A percentile compares a stretch with the other conserved stretches of the same genome.
Conservation (phyloP, 345 rosid genomes). For the Ailanthus altissimus region DNA sequence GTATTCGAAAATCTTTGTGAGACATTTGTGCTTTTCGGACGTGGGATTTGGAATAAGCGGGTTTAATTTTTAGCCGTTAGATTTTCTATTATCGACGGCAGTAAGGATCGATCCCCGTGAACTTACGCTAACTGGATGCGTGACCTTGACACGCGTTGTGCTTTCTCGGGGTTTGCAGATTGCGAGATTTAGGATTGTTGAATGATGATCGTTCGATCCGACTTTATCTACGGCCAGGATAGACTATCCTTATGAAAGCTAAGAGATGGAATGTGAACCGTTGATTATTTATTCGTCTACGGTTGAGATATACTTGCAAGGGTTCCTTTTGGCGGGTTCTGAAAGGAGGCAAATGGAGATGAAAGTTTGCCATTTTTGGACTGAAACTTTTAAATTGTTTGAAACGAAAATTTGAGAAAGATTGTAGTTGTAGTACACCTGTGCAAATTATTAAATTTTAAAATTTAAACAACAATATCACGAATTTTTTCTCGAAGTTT, state of each 20-base stretch:
- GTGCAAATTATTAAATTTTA: too few relatives aligned
- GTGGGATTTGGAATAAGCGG: neutral
- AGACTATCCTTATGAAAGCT: neutral
- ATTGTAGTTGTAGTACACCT: neutral
- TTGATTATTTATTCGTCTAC: neutral
- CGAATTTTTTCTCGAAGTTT: too few relatives aligned
- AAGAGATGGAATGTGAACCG: neutral
- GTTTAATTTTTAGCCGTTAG: neutral
- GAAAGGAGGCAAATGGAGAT: conserved; percentile 13
- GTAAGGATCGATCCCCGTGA: neutral
- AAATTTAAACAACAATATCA: too few relatives aligned
- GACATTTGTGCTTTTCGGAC: neutral
- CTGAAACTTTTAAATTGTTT: neutral
- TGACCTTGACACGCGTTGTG: neutral
- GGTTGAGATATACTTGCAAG: neutral
- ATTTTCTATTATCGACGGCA: conserved; percentile 5
- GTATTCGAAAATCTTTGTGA: neutral
- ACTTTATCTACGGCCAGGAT: neutral
- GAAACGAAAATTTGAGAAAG: neutral
- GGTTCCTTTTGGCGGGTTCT: conserved; percentile 6
- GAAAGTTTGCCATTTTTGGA: neutral
- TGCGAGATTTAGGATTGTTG: neutral
- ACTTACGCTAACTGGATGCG: too few relatives aligned
- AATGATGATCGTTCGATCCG: conserved; percentile 3
- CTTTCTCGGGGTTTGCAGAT: neutral